These are phyloP conservation scores for Penicillium desertorum DNA, from an alignment of 495 filamentous ascomycete species.

Conservation along the genomic window DNA sequence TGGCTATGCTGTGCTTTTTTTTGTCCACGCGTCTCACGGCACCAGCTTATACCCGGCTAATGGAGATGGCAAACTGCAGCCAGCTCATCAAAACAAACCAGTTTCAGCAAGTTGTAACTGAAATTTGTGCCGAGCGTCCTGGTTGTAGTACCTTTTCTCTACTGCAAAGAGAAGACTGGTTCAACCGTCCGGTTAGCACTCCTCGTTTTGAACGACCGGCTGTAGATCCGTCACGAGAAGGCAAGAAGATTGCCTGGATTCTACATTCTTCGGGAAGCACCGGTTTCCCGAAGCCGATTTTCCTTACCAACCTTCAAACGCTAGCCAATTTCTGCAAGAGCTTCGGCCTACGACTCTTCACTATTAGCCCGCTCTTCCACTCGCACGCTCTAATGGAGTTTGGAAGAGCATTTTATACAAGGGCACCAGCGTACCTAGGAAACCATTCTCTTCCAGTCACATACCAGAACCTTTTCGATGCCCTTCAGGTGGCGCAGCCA, in stretches of 20 bases:
- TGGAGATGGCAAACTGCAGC: constrained; percentile 45
- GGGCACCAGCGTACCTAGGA: constrained; percentile 47
- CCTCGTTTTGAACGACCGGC: constrained; percentile 18
- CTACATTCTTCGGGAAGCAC: constrained; percentile 60
- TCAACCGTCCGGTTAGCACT: constrained; percentile 18
- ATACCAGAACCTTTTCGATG: constrained; percentile 48
- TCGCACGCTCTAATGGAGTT: constrained; percentile 47
- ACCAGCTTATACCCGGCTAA: constrained; percentile 48
- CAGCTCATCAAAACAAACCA: constrained; percentile 32
- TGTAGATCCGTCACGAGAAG: constrained; percentile 16
- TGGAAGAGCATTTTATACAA: constrained; percentile 47
- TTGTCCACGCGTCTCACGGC: constrained; percentile 56
- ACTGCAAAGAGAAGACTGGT: constrained; percentile 21
- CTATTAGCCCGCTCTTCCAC: constrained; percentile 55
- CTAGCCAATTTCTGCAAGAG: constrained; percentile 39
- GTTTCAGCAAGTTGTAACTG: constrained; percentile 20
- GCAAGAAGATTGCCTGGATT: constrained; percentile 50
- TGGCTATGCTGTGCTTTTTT: constrained; percentile 54
- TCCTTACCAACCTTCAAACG: constrained; percentile 36
- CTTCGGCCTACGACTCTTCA: constrained; percentile 42
- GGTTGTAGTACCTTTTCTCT: constrained; percentile 15
- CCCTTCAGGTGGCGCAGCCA: constrained; percentile 44
- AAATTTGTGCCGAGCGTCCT: constrained; percentile 19
- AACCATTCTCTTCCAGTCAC: constrained; percentile 54
- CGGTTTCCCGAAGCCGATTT: constrained; percentile 58